phyloP scores from a whole-genome alignment of 345 rosid genomes.

The Bretschneidera sinensis region DNA sequence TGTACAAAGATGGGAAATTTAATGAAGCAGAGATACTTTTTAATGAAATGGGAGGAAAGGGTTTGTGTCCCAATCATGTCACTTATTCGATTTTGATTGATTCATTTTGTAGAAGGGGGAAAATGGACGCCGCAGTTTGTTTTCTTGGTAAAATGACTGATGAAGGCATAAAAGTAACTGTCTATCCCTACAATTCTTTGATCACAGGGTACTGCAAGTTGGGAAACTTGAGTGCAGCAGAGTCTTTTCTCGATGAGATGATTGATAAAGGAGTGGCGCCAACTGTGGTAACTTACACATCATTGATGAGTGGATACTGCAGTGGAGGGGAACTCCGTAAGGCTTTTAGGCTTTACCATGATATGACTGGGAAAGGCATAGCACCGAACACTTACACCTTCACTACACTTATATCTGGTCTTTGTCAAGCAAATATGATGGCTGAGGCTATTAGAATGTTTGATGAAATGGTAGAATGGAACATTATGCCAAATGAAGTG shows the following conservation, averaged over 20 bases:
- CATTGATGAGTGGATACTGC: constrained; percentile 73
- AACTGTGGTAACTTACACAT: constrained; percentile 71
- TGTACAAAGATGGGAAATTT: constrained; percentile 57
- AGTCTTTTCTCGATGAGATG: constrained; percentile 54
- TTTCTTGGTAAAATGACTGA: constrained; percentile 51
- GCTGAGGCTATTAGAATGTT: constrained; percentile 53
- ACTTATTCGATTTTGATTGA: constrained; percentile 72
- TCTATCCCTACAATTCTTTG: constrained; percentile 79
- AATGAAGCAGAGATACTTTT: constrained; percentile 65
- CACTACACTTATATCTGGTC: constrained; percentile 68
- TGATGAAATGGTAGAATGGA: constrained; percentile 54
- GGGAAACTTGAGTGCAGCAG: constrained; percentile 61
- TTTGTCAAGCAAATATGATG: constrained; percentile 51
- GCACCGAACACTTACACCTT: constrained; percentile 58
- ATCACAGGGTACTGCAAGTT: constrained; percentile 73
- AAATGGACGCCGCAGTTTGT: constrained; percentile 48
- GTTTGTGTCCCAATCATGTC: constrained; percentile 50
- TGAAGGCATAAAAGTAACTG: constrained; percentile 41
- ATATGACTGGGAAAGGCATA: constrained; percentile 79
- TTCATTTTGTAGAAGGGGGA: constrained; percentile 75
- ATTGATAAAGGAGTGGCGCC: constrained; percentile 50
- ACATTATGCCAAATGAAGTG: constrained; percentile 64
- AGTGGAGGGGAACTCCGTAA: constrained; percentile 44
- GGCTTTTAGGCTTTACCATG: constrained; percentile 73
- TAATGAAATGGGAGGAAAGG: constrained; percentile 42